phyloP scores from a whole-genome alignment of 2,329 filamentous ascomycete species.

The Scedosporium boydii region DNA sequence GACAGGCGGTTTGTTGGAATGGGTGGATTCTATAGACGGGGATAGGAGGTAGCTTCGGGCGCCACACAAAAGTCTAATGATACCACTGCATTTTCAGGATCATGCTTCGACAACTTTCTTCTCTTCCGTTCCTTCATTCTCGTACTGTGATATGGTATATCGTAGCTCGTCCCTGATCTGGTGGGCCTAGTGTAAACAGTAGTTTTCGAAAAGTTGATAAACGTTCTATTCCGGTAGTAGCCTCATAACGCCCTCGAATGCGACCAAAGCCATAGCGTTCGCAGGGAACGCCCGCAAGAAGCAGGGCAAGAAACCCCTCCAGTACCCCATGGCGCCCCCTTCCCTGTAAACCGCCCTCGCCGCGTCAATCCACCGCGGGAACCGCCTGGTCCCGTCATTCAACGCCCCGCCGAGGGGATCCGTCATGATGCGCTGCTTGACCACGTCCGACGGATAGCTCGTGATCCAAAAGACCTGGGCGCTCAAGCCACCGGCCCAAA shows the following conservation, averaged over 20 bases:
- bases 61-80: slow-evolving; percentile 3
- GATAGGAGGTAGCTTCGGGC: neutral
- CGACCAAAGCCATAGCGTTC: slow-evolving; percentile 86
- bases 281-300: slow-evolving; percentile 91
- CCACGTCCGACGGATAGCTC: slow-evolving; percentile 83
- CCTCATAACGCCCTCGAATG: slow-evolving; percentile 88
- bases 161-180: neutral
- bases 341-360: slow-evolving; percentile 69
- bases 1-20: neutral
- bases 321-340: slow-evolving; percentile 70
- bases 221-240: slow-evolving; percentile 31
- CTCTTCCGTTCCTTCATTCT: neutral
- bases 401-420: slow-evolving; percentile 70
- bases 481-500: slow-evolving; percentile 90
- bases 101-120: neutral
- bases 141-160: neutral
- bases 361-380: slow-evolving; percentile 70
- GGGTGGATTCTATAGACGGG: slow-evolving; percentile 5
- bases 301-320: slow-evolving; percentile 88
- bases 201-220: neutral
- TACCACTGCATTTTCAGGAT: slow-evolving; percentile 6
- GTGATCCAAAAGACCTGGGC: slow-evolving; percentile 94
- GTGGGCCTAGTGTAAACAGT: neutral
- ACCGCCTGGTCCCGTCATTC: slow-evolving; percentile 57
- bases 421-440: slow-evolving; percentile 97